phyloP scores from a whole-genome alignment of 2,329 filamentous ascomycete species.

The Trichoderma simmonsii region DNA sequence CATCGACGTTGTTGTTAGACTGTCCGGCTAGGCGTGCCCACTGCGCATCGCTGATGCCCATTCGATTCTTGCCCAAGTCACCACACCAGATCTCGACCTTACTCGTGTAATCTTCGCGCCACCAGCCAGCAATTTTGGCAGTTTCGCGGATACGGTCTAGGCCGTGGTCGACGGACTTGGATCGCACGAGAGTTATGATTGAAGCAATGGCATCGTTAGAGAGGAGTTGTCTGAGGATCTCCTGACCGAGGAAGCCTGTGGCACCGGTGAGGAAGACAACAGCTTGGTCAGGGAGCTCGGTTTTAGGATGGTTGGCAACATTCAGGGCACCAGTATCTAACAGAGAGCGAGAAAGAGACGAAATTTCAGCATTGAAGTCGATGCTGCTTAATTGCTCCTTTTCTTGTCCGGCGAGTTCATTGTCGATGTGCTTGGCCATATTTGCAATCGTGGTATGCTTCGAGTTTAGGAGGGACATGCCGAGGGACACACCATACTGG shows the following conservation, averaged over 20 bases:
- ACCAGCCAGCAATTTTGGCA: constrained; percentile 14
- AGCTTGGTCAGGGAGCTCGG: constrained; percentile 5
- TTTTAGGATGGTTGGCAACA: not conserved
- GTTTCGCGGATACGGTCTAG: constrained; percentile 4
- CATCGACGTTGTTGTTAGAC: constrained; percentile 56
- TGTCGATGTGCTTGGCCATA: constrained; percentile 21
- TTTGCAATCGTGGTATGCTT: constrained; percentile 22
- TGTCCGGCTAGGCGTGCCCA: constrained; percentile 57
- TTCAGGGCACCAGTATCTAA: not conserved
- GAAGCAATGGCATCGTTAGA: constrained; percentile 1
- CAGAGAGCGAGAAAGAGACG: not conserved
- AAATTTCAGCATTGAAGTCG: constrained; percentile 1
- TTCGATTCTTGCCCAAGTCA: constrained; percentile 54
- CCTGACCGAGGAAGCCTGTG: constrained; percentile 22
- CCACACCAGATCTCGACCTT: constrained; percentile 14
- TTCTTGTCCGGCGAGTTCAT: not conserved
- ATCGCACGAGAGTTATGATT: not conserved
- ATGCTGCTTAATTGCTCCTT: not conserved
- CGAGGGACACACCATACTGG: constrained; percentile 20
- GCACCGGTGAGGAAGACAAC: constrained; percentile 22
- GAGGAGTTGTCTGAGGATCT: constrained; percentile 15
- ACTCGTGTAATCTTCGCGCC: not conserved
- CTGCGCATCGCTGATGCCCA: constrained; percentile 60
- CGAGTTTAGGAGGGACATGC: constrained; percentile 22
- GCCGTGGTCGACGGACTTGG: not conserved